Percentiles rank a stretch among this genome's conserved stretches.
These are phyloP conservation scores for Allomyces arbusculus DNA, from an alignment of 192 early-diverging fungal genomes.

Conservation along the genomic window DNA sequence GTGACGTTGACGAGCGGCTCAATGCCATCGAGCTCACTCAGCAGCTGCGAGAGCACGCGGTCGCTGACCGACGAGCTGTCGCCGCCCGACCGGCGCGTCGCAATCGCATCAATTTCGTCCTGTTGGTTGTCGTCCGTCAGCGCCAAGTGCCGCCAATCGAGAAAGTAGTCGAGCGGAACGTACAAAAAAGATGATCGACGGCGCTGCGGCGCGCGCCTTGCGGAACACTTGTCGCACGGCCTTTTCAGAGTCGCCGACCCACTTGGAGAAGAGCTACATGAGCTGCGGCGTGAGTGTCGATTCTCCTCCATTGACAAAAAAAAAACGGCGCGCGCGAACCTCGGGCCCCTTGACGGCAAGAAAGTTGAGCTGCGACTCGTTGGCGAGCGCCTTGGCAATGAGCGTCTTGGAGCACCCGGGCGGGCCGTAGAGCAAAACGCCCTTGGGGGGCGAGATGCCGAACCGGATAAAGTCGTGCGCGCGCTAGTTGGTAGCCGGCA, in stretches of 20 bases:
- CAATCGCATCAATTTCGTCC: constrained; percentile 95
- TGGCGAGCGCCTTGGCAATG: constrained; percentile 92
- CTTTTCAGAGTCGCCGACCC: constrained; percentile 98
- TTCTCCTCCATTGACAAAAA: neutral
- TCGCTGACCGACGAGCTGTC: constrained; percentile 74
- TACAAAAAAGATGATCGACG: constrained; percentile 95
- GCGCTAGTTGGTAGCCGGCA: constrained; percentile 24
- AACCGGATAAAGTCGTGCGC: constrained; percentile 73
- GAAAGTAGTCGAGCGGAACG: neutral
- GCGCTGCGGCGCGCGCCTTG: constrained; percentile 81
- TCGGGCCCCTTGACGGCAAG: constrained; percentile 96
- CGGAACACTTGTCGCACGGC: constrained; percentile 83
- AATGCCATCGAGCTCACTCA: constrained; percentile 89
- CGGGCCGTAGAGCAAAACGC: constrained; percentile 91
- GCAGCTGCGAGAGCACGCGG: constrained; percentile 81
- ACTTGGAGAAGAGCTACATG: constrained; percentile 80
- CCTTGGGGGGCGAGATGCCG: constrained; percentile 88
- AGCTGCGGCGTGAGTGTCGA: too few species aligned
- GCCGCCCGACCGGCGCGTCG: constrained; percentile 47
- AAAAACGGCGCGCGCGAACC: constrained; percentile 17
- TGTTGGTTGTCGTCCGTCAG: constrained; percentile 5
- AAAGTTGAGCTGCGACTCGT: constrained; percentile 89
- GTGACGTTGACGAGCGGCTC: constrained; percentile 89
- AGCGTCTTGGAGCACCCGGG: constrained; percentile 96
- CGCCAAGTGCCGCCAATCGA: too few species aligned